Evolutionary conservation across 1,284 basidiomycete genomes (phyloP).

Genomic region (Tilletia indica): DNA sequence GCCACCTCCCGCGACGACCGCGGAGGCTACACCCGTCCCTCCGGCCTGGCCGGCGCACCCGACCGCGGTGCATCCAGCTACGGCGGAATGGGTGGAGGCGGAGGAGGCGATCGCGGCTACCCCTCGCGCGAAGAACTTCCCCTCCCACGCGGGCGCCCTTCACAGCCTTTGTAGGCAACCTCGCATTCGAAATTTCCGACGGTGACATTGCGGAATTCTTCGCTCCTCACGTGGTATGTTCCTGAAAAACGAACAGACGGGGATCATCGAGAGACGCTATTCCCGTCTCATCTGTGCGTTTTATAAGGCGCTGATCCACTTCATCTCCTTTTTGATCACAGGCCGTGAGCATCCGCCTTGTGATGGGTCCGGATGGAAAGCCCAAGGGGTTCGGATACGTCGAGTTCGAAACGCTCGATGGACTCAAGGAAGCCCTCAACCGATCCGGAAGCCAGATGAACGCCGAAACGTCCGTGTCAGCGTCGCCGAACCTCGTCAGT

Average conservation of each 20-base stretch:
- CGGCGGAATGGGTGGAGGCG: constrained; percentile 26
- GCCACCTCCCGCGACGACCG: constrained; percentile 12
- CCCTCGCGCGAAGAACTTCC: constrained; percentile 80
- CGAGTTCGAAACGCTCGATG: constrained; percentile 81
- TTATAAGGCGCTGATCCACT: no score
- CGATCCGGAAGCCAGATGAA: constrained; percentile 61
- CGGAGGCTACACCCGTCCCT: background rate
- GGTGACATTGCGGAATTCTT: constrained; percentile 74
- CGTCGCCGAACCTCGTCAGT: constrained; percentile 90
- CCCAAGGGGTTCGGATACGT: constrained; percentile 98
- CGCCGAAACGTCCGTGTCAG: constrained; percentile 79
- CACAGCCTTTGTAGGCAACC: constrained; percentile 93
- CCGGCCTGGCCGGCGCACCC: constrained; percentile 23
- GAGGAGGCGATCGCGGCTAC: constrained; percentile 22
- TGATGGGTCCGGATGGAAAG: constrained; percentile 80
- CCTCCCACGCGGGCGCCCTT: constrained; percentile 86
- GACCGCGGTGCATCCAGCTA: constrained; percentile 41
- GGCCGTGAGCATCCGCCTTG: constrained; percentile 84
- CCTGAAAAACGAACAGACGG: no score
- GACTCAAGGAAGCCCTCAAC: constrained; percentile 71
- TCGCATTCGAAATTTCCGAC: constrained; percentile 88
- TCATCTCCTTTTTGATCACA: constrained; percentile 44
- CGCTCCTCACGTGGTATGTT: constrained; percentile 38
- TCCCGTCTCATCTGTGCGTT: background rate
- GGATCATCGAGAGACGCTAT: no score